Evolutionary conservation across 768 basidiomycete species (phyloP).

Genomic region (Fibroporia radiculosa): DNA sequence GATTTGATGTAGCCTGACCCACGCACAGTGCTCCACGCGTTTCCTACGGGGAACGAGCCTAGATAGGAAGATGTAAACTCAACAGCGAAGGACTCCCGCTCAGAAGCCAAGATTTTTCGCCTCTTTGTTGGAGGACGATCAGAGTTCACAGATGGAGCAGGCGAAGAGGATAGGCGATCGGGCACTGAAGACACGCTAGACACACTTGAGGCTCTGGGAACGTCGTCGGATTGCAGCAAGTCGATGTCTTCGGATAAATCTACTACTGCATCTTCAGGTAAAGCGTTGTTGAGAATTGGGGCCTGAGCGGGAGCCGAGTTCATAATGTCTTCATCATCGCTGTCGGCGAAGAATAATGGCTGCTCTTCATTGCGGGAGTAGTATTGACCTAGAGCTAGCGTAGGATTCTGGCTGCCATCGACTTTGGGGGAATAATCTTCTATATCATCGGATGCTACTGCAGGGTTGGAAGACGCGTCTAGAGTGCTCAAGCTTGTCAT

Average conservation of each 20-base stretch:
- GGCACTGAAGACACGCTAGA: slow-evolving; percentile 29
- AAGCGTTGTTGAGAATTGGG: not conserved
- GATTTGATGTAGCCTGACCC: slow-evolving; percentile 62
- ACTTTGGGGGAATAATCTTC: too few species aligned
- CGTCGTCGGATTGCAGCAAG: slow-evolving; percentile 19
- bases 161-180: slow-evolving; percentile 20
- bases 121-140: slow-evolving; percentile 39
- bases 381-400: too few species aligned
- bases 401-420: too few species aligned
- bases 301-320: not conserved
- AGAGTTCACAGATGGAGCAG: slow-evolving; percentile 2
- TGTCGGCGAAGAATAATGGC: slow-evolving; percentile 32
- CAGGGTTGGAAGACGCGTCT: too few species aligned
- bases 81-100: not conserved
- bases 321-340: slow-evolving; percentile 33
- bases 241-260: slow-evolving; percentile 14
- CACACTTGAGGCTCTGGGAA: slow-evolving; percentile 31
- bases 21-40: slow-evolving; percentile 74
- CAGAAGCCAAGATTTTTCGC: slow-evolving; percentile 28
- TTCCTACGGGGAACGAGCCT: slow-evolving; percentile 60
- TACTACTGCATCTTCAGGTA: slow-evolving; percentile 1
- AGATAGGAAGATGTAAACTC: slow-evolving; percentile 39
- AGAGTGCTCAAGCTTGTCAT: too few species aligned
- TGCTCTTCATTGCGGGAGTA: not conserved
- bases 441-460: too few species aligned